phyloP scores from a whole-genome alignment of 2,329 filamentous ascomycete genomes.

The Scedosporium boydii region DNA sequence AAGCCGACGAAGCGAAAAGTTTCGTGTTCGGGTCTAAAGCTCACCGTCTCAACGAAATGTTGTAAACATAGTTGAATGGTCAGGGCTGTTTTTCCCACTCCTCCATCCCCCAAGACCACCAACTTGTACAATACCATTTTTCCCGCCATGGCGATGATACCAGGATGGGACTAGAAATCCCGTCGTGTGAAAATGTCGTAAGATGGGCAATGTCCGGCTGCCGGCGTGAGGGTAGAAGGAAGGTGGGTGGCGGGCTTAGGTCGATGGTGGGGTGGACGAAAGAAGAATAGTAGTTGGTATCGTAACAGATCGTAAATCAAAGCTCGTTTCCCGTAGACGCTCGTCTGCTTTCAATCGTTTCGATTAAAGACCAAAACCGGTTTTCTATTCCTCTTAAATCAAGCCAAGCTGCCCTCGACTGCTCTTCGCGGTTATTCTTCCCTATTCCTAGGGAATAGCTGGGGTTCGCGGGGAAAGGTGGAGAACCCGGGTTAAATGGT shows the following conservation, averaged over 20 bases:
- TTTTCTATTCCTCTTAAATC: not conserved
- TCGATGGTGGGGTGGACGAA: not conserved
- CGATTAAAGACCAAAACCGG: not conserved
- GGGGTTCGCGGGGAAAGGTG: not conserved
- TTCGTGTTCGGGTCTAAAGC: slow-evolving; percentile 14
- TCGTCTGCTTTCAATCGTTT: not conserved
- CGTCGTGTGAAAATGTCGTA: not conserved
- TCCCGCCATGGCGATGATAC: slow-evolving; percentile 56
- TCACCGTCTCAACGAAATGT: slow-evolving; percentile 91
- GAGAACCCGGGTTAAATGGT: not conserved
- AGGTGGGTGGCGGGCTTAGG: not conserved
- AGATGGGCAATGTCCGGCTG: not conserved
- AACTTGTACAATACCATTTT: slow-evolving; percentile 95
- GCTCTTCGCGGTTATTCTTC: not conserved
- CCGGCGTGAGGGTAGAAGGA: not conserved
- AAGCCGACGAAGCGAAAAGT: not conserved
- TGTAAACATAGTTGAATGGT: slow-evolving; percentile 96
- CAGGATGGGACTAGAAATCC: slow-evolving; percentile 2
- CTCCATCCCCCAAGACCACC: slow-evolving; percentile 90
- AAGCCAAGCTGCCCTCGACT: not conserved
- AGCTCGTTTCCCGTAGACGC: not conserved
- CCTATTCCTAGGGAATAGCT: not conserved
- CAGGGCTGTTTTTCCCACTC: slow-evolving; percentile 87
- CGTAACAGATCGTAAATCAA: not conserved
- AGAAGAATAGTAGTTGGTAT: not conserved